Conservation (phyloP, 202 grass and related monocot genomes). For the Musa balbisiana region DNA sequence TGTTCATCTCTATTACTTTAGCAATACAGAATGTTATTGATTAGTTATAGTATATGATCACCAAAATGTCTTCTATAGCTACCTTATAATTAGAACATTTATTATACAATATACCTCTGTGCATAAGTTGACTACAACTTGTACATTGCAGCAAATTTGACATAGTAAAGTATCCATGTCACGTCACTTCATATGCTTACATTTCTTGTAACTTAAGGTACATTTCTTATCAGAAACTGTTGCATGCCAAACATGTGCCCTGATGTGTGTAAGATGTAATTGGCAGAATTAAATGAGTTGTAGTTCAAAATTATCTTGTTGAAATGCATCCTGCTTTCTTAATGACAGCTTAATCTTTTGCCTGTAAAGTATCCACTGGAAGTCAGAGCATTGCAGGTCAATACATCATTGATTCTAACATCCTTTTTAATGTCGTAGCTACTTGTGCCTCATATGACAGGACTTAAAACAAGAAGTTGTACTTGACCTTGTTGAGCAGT, state of each 20-base stretch:
- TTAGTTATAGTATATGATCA: too few species aligned
- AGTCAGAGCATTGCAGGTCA: neutral
- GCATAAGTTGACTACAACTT: too few species aligned
- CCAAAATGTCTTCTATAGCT: too few species aligned
- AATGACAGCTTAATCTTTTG: neutral
- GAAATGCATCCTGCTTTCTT: neutral
- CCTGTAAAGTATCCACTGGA: neutral
- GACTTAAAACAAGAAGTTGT: conserved; percentile 84
- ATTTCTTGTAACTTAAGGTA: neutral
- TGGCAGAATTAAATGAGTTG: neutral
- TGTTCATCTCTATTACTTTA: too few species aligned
- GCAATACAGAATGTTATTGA: too few species aligned
- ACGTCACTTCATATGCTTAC: neutral
- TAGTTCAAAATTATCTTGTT: neutral
- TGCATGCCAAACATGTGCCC: neutral
- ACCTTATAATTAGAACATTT: too few species aligned
- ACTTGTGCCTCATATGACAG: conserved; percentile 38
- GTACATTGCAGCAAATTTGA: neutral
- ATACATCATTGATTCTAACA: neutral
- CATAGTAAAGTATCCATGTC: neutral
- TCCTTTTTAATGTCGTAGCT: neutral
- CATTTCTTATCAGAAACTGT: neutral
- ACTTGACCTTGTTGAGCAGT: conserved; percentile 88
- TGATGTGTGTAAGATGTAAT: neutral
- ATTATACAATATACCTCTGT: too few species aligned